A percentile compares a stretch with the other conserved stretches of the same genome.
Evolutionary conservation across 2,329 filamentous ascomycete genomes (phyloP).

Genomic region (Aspergillus ustus): DNA sequence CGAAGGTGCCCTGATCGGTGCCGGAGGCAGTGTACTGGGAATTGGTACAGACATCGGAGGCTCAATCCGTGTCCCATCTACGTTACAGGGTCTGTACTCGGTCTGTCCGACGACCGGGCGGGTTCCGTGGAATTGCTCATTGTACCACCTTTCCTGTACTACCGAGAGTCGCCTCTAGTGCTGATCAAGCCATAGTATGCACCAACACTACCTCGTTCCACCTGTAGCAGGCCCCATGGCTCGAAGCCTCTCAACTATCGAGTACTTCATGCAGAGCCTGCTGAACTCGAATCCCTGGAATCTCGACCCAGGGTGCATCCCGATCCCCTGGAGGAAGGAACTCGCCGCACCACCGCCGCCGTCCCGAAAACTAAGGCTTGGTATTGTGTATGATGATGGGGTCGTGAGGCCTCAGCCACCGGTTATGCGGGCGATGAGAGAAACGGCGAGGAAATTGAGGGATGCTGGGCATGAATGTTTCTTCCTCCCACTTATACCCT

Average conservation of each 20-base stretch:
- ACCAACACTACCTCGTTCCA: slow-evolving; percentile 39
- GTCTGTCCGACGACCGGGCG: slow-evolving; percentile 37
- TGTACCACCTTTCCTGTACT: slow-evolving; percentile 13
- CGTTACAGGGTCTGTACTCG: slow-evolving; percentile 56
- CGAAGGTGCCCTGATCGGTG: slow-evolving; percentile 56
- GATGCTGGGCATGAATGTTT: slow-evolving; percentile 57
- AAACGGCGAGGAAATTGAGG: slow-evolving; percentile 57
- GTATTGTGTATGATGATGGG: slow-evolving; percentile 62
- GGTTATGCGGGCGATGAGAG: slow-evolving; percentile 58
- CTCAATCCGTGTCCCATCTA: slow-evolving; percentile 56
- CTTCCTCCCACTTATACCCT: neutral
- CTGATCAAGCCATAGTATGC: slow-evolving; percentile 45
- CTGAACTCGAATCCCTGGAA: slow-evolving; percentile 28
- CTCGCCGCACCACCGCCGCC: slow-evolving; percentile 22
- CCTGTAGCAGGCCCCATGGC: slow-evolving; percentile 34
- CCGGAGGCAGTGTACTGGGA: slow-evolving; percentile 54
- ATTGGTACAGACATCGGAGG: slow-evolving; percentile 62
- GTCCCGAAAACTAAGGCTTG: slow-evolving; percentile 60
- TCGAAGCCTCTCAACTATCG: slow-evolving; percentile 28
- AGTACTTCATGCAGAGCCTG: slow-evolving; percentile 36
- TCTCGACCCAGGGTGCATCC: slow-evolving; percentile 48
- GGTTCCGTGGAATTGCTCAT: slow-evolving; percentile 34
- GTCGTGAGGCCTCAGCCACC: slow-evolving; percentile 65
- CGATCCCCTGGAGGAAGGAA: slow-evolving; percentile 35
- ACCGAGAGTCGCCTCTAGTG: neutral